Evolutionary conservation across 495 filamentous ascomycete species (phyloP).

Genomic region (Hyaloscypha bicolor): DNA sequence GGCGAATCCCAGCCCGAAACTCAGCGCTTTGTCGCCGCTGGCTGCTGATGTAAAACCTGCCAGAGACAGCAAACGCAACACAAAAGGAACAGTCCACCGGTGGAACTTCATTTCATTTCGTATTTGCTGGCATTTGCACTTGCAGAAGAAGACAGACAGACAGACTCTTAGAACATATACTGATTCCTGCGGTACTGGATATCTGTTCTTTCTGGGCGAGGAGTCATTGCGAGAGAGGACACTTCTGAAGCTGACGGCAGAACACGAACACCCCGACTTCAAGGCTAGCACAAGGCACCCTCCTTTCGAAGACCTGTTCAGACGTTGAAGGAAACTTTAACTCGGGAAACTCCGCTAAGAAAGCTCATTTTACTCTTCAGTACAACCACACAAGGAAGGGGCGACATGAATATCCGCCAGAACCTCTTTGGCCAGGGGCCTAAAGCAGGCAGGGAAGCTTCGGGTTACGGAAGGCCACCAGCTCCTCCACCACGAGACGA

Average conservation of each 20-base stretch:
- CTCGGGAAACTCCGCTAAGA: not conserved
- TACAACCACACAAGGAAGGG: not conserved
- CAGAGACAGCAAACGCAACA: conserved; percentile 33
- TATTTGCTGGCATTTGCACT: conserved; percentile 3
- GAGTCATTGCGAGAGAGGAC: conserved; percentile 19
- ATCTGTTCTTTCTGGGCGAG: conserved; percentile 21
- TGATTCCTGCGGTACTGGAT: conserved; percentile 10
- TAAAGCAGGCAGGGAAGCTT: conserved; percentile 21
- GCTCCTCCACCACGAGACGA: conserved; percentile 28
- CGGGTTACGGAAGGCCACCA: conserved; percentile 27
- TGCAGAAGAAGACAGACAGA: not conserved
- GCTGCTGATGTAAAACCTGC: conserved; percentile 28
- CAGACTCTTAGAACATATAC: not conserved
- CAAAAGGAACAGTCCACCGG: conserved; percentile 24
- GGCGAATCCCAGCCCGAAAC: conserved; percentile 22
- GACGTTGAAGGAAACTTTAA: not conserved
- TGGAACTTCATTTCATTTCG: conserved; percentile 31
- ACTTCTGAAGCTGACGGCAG: conserved; percentile 8
- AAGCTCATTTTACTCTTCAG: not conserved
- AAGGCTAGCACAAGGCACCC: not conserved
- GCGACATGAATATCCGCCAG: conserved; percentile 30
- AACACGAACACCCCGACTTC: conserved; percentile 4
- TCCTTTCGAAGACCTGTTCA: not conserved
- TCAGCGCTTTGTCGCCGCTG: conserved; percentile 13
- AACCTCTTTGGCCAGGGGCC: conserved; percentile 36